Base-by-base conservation (phyloP, 2,329 filamentous ascomycete species). In the Metarhizium rileyi region DNA sequence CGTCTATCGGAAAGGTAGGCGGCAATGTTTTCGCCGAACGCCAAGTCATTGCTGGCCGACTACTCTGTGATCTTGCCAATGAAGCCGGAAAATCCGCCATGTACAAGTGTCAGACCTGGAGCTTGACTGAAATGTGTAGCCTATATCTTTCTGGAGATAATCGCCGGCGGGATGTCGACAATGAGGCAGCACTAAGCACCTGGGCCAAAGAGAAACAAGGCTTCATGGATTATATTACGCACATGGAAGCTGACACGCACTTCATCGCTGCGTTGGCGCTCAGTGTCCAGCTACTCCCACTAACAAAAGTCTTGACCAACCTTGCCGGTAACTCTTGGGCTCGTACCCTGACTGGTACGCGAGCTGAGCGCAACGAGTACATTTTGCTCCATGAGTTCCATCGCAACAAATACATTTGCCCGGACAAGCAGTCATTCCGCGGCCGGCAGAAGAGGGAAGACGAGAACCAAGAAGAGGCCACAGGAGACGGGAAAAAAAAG, bases 271-370 rank as follows among this genome's bases (percentile, higher is more conserved):
- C 94, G 2, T 76, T 98, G 56, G 89, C 90, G 4, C 69, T 98
- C 48, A 84, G 86, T 53, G 84, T 94, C 23, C 93, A 98, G 67
- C 87, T 98, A 73, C 76, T 98, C 42, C 88, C 93, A 14, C 72
- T 98, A 48, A 95, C 91, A 22, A 97, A 96, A 66, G 87, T 96
- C 45, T 74, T 98, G 55, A 98, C 93, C 14, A 97, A 97, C 61
- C 75, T 98, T 65, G 93, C 93, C 53, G 93, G 93, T 58, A 98
- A 98, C 67, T 97, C 93, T 1, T 98, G 93, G 93, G 91, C 91
- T 49, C 83, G 93, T 63, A 98, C 93, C 2, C 73, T 98, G 38
- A 96, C 89, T 35, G 93, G 93, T 67, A 98, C 93, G 20, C 85
- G 93, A 63, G 93, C 93, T 8, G 93, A 98, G 71, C 87, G 93